Base-by-base conservation (phyloP, 805 yeast genomes). In the Scheffersomyces stipitis region DNA sequence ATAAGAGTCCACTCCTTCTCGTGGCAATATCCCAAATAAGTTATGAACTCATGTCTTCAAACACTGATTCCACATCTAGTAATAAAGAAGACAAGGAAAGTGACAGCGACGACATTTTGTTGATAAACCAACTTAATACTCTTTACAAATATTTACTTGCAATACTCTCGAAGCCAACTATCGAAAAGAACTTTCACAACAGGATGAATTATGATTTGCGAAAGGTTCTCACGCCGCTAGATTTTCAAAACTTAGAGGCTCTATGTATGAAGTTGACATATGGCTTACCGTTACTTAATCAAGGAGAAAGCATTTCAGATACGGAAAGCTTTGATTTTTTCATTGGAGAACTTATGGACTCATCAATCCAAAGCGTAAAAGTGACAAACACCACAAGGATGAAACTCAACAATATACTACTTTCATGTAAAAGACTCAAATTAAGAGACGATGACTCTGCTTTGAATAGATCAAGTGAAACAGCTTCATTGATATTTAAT, bases 131-230 rank as follows among this genome's bases (percentile, higher is more conserved):
- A 50, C 64, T 91, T 32, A 83, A 80, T 34, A 71, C 83, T 15
- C 51, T 91, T 12, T 82, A 90, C 62, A 80, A 86, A 32, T 91
- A 86, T 56, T 56, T 91, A 4, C 56, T 91, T n/a, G 80, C 95
- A 0, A 84, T 93, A 0, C 62, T 93, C 27, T 84, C 95, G n/a
- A 81, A 83, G 52, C 83, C 88, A 1, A 86, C 84, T 44, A 78
- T 91, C 26, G 67, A 75, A 7, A 78, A 79, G 44, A 79, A 83
- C 24, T 90, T 86, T 55, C 66, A 71, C 34, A 75, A 78, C 42
- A 69, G 95, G 38, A 82, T 85, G 51, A 87, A 87, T 51, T 87
- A 85, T 51, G 98, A 91, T 52, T 63, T 91, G 26, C 66, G 96
- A 15, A 83, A 80, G 40, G 72, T 84, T 18, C 66, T 90, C 17